A percentile compares a stretch with the other conserved stretches of the same genome.
These are phyloP conservation scores for Flaveria brownii DNA, from an alignment of 129 eudicot genomes.

Conservation along the genomic window DNA sequence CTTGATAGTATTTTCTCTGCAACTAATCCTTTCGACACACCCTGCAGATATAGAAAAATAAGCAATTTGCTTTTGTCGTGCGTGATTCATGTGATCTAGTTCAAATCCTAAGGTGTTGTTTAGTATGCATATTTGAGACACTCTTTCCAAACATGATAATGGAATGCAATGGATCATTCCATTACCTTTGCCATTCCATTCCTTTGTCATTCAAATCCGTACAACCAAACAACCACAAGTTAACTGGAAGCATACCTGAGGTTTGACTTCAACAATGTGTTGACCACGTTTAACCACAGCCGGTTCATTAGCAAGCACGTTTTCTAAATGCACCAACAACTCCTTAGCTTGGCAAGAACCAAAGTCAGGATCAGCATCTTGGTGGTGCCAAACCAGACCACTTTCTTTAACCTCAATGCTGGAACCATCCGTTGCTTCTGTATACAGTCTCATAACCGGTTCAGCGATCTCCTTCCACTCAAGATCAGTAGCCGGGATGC, in stretches of 20 bases:
- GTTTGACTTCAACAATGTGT: conserved; percentile 87
- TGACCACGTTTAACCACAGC: conserved; percentile 74
- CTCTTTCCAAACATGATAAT: background rate
- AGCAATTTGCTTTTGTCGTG: background rate
- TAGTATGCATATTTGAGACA: background rate
- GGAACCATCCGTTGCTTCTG: conserved; percentile 91
- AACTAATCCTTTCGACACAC: conserved; percentile 42
- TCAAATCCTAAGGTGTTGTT: background rate
- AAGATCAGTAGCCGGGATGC: conserved; percentile 45
- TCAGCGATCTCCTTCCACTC: conserved; percentile 80
- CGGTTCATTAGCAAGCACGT: conserved; percentile 75
- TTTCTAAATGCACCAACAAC: conserved; percentile 65
- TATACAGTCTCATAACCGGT: conserved; percentile 67
- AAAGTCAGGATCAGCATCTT: conserved; percentile 75
- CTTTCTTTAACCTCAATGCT: conserved; percentile 71
- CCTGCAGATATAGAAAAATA: conserved; percentile 27
- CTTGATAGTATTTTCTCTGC: conserved; percentile 30
- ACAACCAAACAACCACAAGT: background rate
- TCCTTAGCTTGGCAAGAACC: conserved; percentile 87
- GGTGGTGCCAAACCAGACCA: conserved; percentile 90
- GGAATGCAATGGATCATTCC: background rate
- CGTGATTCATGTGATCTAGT: background rate
- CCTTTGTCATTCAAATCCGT: too few relatives aligned
- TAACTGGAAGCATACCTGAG: conserved; percentile 51
- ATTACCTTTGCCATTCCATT: background rate